phyloP scores from a whole-genome alignment of 257 asterid species.

The Primulina eburnea region DNA sequence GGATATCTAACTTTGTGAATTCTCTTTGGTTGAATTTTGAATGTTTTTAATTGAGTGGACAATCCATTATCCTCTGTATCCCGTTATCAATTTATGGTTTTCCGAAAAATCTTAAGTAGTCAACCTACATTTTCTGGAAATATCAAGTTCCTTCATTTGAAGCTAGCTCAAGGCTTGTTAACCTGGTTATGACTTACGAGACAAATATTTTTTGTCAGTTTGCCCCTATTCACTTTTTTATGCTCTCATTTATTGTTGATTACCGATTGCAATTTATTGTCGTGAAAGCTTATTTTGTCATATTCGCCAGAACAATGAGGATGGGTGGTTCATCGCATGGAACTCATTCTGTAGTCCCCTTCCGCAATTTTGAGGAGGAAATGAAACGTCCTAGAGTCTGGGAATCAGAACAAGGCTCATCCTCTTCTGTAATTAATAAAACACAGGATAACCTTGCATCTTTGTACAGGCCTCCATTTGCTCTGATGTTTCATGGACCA shows the following conservation, averaged over 20 bases:
- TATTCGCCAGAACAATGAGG: slow-evolving; percentile 45
- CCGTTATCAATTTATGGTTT: neutral
- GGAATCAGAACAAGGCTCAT: slow-evolving; percentile 66
- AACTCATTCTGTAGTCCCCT: slow-evolving; percentile 74
- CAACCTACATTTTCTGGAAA: slow-evolving; percentile 1
- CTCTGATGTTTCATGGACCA: slow-evolving; percentile 80
- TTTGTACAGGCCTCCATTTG: slow-evolving; percentile 93
- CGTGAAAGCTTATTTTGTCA: slow-evolving; percentile 14
- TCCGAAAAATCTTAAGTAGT: neutral
- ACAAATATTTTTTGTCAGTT: slow-evolving; percentile 6
- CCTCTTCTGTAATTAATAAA: slow-evolving; percentile 58
- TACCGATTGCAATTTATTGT: neutral
- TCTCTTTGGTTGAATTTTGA: neutral
- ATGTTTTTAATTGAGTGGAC: neutral
- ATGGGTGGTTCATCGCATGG: slow-evolving; percentile 58
- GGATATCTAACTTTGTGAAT: neutral
- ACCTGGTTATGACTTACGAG: neutral
- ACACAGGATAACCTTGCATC: slow-evolving; percentile 92
- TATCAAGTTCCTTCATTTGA: slow-evolving; percentile 10
- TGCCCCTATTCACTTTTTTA: slow-evolving; percentile 7
- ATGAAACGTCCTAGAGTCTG: slow-evolving; percentile 80
- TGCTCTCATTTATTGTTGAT: neutral
- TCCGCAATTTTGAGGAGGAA: slow-evolving; percentile 97
- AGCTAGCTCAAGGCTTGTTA: slow-evolving; percentile 8
- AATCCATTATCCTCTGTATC: neutral